These are phyloP conservation scores for Grigorovia humatica DNA, from an alignment of 805 yeast genomes.

Conservation along the genomic window DNA sequence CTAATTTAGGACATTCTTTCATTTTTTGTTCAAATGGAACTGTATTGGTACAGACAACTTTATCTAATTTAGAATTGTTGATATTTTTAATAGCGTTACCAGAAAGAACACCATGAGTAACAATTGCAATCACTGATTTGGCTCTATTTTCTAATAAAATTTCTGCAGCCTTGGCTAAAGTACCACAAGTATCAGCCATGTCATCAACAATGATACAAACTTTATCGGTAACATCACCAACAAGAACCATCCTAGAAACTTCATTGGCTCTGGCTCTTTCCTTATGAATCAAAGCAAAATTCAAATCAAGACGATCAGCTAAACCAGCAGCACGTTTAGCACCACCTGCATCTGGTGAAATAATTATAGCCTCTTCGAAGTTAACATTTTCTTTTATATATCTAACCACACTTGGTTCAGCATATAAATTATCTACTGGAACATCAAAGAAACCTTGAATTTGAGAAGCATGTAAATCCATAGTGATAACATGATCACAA, in stretches of 20 bases:
- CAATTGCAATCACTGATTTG: slow-evolving; percentile 65
- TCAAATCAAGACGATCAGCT: slow-evolving; percentile 69
- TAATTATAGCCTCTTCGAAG: slow-evolving; percentile 54
- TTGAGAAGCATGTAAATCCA: slow-evolving; percentile 85
- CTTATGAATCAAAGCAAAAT: slow-evolving; percentile 76
- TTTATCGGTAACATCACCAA: slow-evolving; percentile 72
- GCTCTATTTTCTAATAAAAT: slow-evolving; percentile 59
- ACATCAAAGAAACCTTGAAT: slow-evolving; percentile 78
- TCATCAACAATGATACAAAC: slow-evolving; percentile 74
- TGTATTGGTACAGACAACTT: slow-evolving; percentile 70
- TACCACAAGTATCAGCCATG: slow-evolving; percentile 88
- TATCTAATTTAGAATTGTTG: slow-evolving; percentile 55
- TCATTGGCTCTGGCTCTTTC: slow-evolving; percentile 79
- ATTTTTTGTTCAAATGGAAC: slow-evolving; percentile 65
- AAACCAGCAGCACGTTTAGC: slow-evolving; percentile 82
- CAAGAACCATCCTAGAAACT: slow-evolving; percentile 74
- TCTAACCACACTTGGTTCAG: slow-evolving; percentile 72
- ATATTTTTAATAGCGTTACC: slow-evolving; percentile 66
- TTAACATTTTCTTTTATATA: slow-evolving; percentile 57
- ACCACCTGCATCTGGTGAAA: slow-evolving; percentile 87
- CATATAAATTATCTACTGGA: slow-evolving; percentile 77
- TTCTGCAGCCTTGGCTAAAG: slow-evolving; percentile 75
- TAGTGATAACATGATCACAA: slow-evolving; percentile 75
- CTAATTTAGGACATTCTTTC: slow-evolving; percentile 45
- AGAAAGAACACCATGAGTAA: slow-evolving; percentile 71